Evolutionary conservation across 1,139 yeast genomes (phyloP), one percentile per base, ranked within the genome.

Genomic region (Meyerozyma athensensis): DNA sequence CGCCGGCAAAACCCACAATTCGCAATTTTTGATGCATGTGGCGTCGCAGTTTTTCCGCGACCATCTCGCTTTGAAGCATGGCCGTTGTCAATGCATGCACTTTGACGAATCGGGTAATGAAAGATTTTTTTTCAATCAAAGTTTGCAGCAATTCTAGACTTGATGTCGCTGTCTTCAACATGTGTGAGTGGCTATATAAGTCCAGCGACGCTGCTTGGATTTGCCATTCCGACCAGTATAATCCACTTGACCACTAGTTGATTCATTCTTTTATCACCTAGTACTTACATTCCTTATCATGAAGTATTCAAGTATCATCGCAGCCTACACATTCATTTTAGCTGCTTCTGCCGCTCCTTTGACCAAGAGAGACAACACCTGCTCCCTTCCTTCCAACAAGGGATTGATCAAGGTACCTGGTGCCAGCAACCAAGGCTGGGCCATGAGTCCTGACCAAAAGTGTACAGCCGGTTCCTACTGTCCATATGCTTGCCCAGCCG

Each of bases 401-500:
- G 89, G 86, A 12, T 68, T 86, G 52, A 89, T 86, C 18, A 63
- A 81, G 1, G 81, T 86, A 38, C 68, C 73, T 6, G 56, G 61
- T 31, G 71, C 77, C 19, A 48, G 58, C 19, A 84, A 85, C 53
- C 90, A 73, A 33, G 96, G 96, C 24, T 87, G 96, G 95, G 96
- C 96, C 39, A 71, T 85, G 77, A 78, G 84, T 48, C 81, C 80
- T 37, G 92, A 86, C 59, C 85, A 81, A 53, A 57, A 71, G 33
- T 87, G 96, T 59, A 63, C 78, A 7, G 69, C 83, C 28, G 95
- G 94, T 18, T 67, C 72, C 30, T 84, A 81, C 74, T 87, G 96
- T 61, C 94, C 94, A 26, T 87, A 83, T 56, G 96, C 96, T 23
- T 86, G 95, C 55, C 79, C 87, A 28, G 84, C 95, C 36, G 95